Base-by-base conservation (phyloP, 2,329 filamentous ascomycete species). In the Pseudocercospora pini-densiflorae region DNA sequence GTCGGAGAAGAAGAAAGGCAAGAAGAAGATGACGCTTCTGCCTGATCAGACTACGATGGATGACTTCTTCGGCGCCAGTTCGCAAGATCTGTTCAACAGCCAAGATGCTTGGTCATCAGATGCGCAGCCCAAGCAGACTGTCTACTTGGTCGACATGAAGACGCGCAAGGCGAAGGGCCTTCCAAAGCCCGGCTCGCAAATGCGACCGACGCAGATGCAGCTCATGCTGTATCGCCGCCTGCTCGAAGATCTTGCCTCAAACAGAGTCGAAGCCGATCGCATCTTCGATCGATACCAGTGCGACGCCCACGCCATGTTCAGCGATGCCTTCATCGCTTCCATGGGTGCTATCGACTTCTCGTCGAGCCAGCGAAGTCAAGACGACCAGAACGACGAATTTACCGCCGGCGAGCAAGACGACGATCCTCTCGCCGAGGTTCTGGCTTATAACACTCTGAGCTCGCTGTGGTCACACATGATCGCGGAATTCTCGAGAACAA, bases 101-200 rank as follows among this genome's bases (percentile, higher is more conserved):
- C 64, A 63, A 47, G 45, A 23, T 62, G 36, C 67, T 62, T 57
- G 70, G 71, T 47, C 53, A 62, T 21, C 45, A 1, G 47, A 51
- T 1, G 29, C 43, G 1, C 59, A 54, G 61, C 54, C 55, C 63
- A 61, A 62, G 43, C 62, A 54, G 36, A 68, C 68, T 6, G 67
- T 90, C n/a, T 97, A 96, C 77, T 82, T 99, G 58, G 89, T 89
- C 0, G 95, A 99, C 73, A 88, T 97, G 70, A 99, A 99, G 79
- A 98, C 94, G 0, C 87, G 94, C 19, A 85, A 84, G 0, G 87
- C 86, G 3, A 82, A 80, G n/a, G 85, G 84, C 2, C 76, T 92
- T 2, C 92, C 93, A 1, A 84, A 87, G 2, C 86, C 86, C 1
- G 87, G 88, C 23, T 82, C 87, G 0, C 87, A 89, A 0, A 84